These are phyloP conservation scores for Cyclocybe cylindracea DNA, from an alignment of 768 basidiomycete genomes.

Conservation along the genomic window DNA sequence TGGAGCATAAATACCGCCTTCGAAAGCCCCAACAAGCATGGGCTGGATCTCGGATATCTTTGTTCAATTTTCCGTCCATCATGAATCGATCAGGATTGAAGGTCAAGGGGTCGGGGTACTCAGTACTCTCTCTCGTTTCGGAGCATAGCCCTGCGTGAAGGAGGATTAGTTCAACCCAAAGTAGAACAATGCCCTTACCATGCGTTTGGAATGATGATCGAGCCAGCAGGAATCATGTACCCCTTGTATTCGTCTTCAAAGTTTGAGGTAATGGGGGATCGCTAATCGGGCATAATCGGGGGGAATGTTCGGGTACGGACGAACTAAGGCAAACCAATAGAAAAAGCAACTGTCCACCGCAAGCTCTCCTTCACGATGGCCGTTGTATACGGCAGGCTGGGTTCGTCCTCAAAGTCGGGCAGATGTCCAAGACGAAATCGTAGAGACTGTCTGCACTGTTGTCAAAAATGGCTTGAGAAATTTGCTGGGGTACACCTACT, in stretches of 20 bases:
- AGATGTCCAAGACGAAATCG: slow-evolving; percentile 25
- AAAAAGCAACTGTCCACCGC: slow-evolving; percentile 26
- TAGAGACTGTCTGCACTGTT: slow-evolving; percentile 20
- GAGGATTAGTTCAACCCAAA: background rate
- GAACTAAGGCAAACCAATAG: slow-evolving; percentile 16
- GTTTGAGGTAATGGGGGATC: slow-evolving; percentile 19
- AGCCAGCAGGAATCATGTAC: slow-evolving; percentile 30
- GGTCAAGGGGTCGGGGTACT: slow-evolving; percentile 35
- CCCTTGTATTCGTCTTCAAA: slow-evolving; percentile 32
- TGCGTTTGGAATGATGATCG: slow-evolving; percentile 31
- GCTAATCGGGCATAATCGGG: background rate
- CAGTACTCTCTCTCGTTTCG: slow-evolving; percentile 33
- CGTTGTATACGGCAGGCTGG: slow-evolving; percentile 28
- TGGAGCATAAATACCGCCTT: slow-evolving; percentile 12
- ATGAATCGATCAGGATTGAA: slow-evolving; percentile 43
- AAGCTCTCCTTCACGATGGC: slow-evolving; percentile 31
- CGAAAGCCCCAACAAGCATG: slow-evolving; percentile 32
- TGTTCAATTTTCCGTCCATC: slow-evolving; percentile 17
- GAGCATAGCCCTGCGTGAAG: slow-evolving; percentile 36
- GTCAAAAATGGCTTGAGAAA: background rate
- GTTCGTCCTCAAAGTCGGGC: slow-evolving; percentile 30
- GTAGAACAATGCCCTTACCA: slow-evolving; percentile 20
- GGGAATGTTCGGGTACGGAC: background rate
- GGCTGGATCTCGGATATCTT: slow-evolving; percentile 22
- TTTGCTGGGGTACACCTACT: slow-evolving; percentile 3